Evolutionary conservation across 139 green algal species (phyloP).

Genomic region (Chlamydomonas schloesseri): DNA sequence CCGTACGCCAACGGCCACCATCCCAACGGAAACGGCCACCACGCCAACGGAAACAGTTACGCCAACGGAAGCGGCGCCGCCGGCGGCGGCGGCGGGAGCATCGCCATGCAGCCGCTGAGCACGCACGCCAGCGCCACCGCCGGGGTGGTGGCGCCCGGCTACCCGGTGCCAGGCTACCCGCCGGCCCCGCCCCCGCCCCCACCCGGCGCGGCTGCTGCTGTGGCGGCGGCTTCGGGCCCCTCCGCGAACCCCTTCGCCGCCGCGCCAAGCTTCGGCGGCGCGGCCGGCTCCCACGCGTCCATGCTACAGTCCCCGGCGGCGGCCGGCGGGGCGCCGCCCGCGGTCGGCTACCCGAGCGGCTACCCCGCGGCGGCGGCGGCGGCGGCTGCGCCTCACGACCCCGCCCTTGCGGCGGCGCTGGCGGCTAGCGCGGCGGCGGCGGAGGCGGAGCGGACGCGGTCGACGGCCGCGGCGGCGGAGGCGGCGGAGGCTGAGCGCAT

Average conservation of each 20-base stretch:
- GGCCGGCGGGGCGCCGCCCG: no score
- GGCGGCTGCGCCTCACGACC: background rate
- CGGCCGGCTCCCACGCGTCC: no score
- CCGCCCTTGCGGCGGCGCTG: background rate
- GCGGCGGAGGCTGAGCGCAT: background rate
- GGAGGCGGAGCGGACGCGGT: background rate
- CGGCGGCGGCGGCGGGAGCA: background rate
- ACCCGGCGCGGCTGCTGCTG: no score
- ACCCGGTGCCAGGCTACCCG: background rate
- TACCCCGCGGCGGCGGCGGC: background rate
- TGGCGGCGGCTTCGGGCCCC: no score
- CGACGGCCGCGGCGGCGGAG: background rate
- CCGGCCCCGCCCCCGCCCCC: no score
- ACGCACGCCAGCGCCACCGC: background rate
- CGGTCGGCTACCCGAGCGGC: background rate
- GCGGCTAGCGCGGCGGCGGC: background rate
- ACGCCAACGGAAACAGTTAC: slow-evolving; percentile 2
- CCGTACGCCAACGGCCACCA: background rate
- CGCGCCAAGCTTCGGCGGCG: no score
- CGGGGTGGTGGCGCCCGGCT: background rate
- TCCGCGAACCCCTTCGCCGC: no score
- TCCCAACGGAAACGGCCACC: background rate
- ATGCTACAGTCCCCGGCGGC: background rate
- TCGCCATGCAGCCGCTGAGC: background rate
- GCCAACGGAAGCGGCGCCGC: background rate